Conservation (phyloP, 2,329 filamentous ascomycete species). For the Lasiodiplodia gonubiensis region DNA sequence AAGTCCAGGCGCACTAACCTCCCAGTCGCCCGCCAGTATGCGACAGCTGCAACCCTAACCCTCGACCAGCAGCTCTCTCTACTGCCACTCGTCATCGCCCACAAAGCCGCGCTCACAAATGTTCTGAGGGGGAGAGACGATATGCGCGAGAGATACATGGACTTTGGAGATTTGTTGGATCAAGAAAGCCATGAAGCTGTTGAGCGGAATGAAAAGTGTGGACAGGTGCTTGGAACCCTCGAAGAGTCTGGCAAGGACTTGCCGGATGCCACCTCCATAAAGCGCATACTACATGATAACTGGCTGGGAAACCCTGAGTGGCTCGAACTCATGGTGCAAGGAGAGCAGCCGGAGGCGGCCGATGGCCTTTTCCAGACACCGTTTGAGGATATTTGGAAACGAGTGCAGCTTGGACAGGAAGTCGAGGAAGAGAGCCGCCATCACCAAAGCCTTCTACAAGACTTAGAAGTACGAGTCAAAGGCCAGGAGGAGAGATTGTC, state of each 20-base stretch:
- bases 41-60: constrained; percentile 47
- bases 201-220: constrained; percentile 55
- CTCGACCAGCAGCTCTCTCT: constrained; percentile 51
- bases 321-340: constrained; percentile 72
- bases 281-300: constrained; percentile 69
- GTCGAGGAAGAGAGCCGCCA: constrained; percentile 53
- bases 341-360: constrained; percentile 62
- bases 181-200: constrained; percentile 66
- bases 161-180: constrained; percentile 69
- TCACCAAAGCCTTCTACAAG: constrained; percentile 60
- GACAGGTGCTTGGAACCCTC: constrained; percentile 39
- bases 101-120: constrained; percentile 69
- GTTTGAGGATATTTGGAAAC: constrained; percentile 74
- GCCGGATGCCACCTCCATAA: constrained; percentile 49
- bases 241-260: constrained; percentile 30
- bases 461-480: constrained; percentile 71
- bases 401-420: constrained; percentile 65
- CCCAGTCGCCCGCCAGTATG: constrained; percentile 58
- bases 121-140: constrained; percentile 66
- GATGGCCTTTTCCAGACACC: constrained; percentile 69
- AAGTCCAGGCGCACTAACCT: constrained; percentile 50
- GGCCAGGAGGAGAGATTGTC: constrained; percentile 71
- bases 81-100: constrained; percentile 71
- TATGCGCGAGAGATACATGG: constrained; percentile 62
- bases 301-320: constrained; percentile 81